Evolutionary conservation across 495 filamentous ascomycete species (phyloP), one percentile per base, ranked within the genome.

Genomic region (Thozetella sp.): DNA sequence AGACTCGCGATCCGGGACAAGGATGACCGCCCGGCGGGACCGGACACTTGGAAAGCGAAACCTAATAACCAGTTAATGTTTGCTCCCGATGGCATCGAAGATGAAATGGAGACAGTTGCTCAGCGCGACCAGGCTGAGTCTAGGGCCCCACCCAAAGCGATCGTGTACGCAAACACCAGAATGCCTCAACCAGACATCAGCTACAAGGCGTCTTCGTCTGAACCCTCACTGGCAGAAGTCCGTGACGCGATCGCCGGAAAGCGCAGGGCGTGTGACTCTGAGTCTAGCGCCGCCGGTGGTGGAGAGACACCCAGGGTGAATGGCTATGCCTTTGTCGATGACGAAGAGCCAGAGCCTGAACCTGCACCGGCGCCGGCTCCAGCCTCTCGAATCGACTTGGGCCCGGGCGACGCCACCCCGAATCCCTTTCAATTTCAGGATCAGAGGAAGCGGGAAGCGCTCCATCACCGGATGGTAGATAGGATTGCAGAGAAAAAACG

Each of bases 241-340:
- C 82, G 89, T 62, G 92, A 91, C 61, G 95, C 95, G 15, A 96
- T 99, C 64, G 86, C 89, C 2, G 93, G 95, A 13, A 85, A 83
- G 0, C 84, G 88, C 3, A 82, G 86, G 17, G 75, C 79, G 2
- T 83, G 81, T 1, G 83, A 86, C n/a, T 84, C 86, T 0, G 90
- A 96, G 65, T 80, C 84, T 9, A 87, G 82, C 2, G 85, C 85
- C 25, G 74, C 74, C 2, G 78, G 75, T 20, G 87, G 85, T n/a
- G 78, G 75, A 20, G 90, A 95, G 68, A 97, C 95, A 0, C 95
- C 95, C 0, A 82, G 92, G 2, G 91, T 98, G 0, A 92, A 92
- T 56, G 95, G 95, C 22, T 99, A 97, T 66, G 86, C 91, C 2
- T 98, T 97, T 72, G 95, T 99, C 45, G 93, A 97, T 63, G 90